Conservation (phyloP, 257 asterid genomes). For the Marsdenia floribunda region DNA sequence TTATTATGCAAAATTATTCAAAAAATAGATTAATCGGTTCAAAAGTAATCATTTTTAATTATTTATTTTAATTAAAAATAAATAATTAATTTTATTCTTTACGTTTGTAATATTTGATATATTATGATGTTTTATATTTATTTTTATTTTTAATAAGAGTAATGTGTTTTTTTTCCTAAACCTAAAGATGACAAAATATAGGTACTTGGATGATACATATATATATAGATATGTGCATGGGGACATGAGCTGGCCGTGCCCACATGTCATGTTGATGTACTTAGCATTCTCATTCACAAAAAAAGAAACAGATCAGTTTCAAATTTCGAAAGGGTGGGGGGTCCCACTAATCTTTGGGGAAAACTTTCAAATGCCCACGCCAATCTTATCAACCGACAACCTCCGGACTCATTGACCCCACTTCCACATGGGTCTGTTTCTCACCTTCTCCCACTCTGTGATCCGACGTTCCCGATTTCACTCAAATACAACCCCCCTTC, state of each 20-base stretch:
- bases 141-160: too few species aligned
- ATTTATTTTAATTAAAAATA: too few species aligned
- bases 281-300: not conserved
- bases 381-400: slow-evolving; percentile 3
- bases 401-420: not conserved
- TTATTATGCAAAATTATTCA: too few species aligned
- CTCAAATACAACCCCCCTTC: not conserved
- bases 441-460: not conserved
- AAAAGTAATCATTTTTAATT: too few species aligned
- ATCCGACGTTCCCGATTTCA: slow-evolving; percentile 1
- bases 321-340: not conserved
- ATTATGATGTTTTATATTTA: too few species aligned
- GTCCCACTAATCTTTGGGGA: not conserved
- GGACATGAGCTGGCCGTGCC: not conserved
- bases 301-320: not conserved
- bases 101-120: too few species aligned
- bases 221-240: not conserved
- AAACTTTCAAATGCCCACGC: not conserved
- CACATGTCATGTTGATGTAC: not conserved
- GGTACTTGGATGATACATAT: too few species aligned
- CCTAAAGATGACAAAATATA: too few species aligned
- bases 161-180: too few species aligned
- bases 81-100: too few species aligned
- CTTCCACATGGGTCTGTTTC: slow-evolving; percentile 8
- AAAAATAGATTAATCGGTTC: too few species aligned